Percentiles rank a stretch among this genome's conserved stretches.
phyloP scores from a whole-genome alignment of 75 land plant genomes.

The Sequoiadendron giganteum region DNA sequence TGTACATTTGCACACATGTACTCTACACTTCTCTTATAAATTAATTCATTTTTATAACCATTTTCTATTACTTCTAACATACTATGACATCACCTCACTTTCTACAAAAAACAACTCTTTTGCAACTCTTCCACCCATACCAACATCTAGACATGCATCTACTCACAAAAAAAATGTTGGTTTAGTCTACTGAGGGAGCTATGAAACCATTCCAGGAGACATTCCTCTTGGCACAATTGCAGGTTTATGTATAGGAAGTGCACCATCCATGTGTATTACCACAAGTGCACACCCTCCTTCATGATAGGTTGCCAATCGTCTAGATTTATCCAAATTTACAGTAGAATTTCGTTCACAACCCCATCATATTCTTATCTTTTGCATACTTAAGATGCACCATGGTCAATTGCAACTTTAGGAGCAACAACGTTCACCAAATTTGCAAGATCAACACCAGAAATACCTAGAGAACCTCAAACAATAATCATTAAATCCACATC shows the following conservation, averaged over 20 bases:
- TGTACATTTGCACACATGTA: no score
- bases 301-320: constrained; percentile 86
- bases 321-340: constrained; percentile 84
- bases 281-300: constrained; percentile 99
- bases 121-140: constrained; percentile 98
- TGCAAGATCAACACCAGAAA: constrained; percentile 98
- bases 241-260: constrained; percentile 97
- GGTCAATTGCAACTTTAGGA: constrained; percentile 91
- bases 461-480: constrained; percentile 97
- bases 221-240: constrained; percentile 95
- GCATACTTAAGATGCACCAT: constrained; percentile 96
- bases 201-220: constrained; percentile 96
- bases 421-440: constrained; percentile 95
- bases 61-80: no score
- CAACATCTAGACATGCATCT: constrained; percentile 92
- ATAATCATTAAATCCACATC: constrained; percentile 93
- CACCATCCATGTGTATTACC: constrained; percentile 91
- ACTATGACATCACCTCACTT: constrained; percentile 82
- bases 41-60: no score
- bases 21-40: no score
- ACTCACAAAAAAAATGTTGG: constrained; percentile 80
- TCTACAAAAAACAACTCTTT: constrained; percentile 99
- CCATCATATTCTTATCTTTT: constrained; percentile 99
- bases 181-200: constrained; percentile 94
- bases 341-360: constrained; percentile 97